Conservation (phyloP, 768 basidiomycete species). For the Russula ochroleuca region DNA sequence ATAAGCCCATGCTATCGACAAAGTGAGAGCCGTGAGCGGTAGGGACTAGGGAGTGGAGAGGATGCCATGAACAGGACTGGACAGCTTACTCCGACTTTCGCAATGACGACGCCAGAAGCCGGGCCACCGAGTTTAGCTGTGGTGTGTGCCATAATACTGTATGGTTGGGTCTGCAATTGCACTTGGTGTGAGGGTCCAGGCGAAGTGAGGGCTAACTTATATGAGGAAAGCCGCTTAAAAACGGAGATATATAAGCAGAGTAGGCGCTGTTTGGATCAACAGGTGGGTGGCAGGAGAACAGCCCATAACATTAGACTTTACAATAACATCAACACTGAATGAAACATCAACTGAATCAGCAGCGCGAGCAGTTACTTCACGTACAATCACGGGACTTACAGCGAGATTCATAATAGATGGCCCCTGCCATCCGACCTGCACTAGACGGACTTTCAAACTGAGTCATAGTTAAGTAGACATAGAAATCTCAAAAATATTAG, state of each 20-base stretch:
- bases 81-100: constrained; percentile 39
- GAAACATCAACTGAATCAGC: no score
- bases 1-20: constrained; percentile 46
- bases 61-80: not conserved
- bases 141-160: constrained; percentile 33
- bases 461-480: no score
- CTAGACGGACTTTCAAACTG: no score
- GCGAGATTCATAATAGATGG: no score
- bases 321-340: no score
- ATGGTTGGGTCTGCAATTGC: not conserved
- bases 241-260: not conserved
- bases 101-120: constrained; percentile 37
- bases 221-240: not conserved
- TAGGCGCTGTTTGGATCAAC: not conserved
- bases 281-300: no score
- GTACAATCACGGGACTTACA: no score
- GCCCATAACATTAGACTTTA: no score
- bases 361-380: no score
- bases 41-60: not conserved
- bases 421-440: no score
- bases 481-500: no score
- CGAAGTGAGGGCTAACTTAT: not conserved
- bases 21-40: not conserved
- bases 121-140: constrained; percentile 40
- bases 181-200: not conserved